Conservation (phyloP, 176 grass and related monocot species). For the Oryza meyeriana region DNA sequence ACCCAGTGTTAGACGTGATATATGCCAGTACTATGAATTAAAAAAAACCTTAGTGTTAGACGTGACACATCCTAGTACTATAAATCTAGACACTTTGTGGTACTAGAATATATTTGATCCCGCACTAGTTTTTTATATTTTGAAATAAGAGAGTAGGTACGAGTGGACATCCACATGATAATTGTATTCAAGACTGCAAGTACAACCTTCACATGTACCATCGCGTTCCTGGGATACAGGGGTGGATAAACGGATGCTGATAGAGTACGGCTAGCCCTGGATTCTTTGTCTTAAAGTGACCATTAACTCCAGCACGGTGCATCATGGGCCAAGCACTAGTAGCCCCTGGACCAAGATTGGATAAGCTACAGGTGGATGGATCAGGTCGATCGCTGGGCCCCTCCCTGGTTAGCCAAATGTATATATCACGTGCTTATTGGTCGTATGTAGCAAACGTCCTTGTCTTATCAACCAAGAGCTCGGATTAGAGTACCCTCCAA, state of each 20-base stretch:
- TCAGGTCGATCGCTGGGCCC: not conserved
- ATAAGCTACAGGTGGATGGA: constrained; percentile 12
- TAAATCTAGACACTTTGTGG: no score
- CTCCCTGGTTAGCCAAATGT: not conserved
- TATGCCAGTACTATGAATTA: no score
- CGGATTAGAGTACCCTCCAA: no score
- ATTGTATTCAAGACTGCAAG: not conserved
- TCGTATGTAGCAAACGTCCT: not conserved
- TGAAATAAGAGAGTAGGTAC: no score
- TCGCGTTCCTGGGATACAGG: not conserved
- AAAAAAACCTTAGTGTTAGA: no score
- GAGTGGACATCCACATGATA: no score
- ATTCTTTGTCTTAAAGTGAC: constrained; percentile 3
- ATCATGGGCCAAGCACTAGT: constrained; percentile 23
- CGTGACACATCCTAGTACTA: no score
- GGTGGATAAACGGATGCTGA: not conserved
- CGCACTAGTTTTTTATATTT: no score
- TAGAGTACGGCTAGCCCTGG: not conserved
- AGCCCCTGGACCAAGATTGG: constrained; percentile 28
- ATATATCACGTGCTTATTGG: constrained; percentile 10
- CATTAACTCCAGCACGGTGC: not conserved
- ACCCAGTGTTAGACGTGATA: no score
- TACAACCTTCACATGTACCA: not conserved
- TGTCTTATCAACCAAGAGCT: not conserved
- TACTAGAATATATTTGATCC: no score